These are phyloP conservation scores for Lathyrus aphaca DNA, from an alignment of 306 rosid species.

Conservation along the genomic window DNA sequence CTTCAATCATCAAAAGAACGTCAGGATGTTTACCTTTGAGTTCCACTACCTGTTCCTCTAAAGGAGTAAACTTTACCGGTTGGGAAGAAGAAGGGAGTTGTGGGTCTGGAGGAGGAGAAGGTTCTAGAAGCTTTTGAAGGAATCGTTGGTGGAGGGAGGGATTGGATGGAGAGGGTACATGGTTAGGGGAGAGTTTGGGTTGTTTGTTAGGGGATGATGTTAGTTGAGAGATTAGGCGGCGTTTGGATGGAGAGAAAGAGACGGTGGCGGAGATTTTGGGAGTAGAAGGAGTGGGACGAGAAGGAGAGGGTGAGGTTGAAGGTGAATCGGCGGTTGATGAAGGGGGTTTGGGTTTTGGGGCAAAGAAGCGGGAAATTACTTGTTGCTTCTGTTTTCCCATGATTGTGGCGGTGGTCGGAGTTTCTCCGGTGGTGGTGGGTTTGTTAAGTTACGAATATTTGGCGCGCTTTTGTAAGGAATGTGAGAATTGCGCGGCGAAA, in stretches of 20 bases:
- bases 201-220: slow-evolving; percentile 46
- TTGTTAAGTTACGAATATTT: slow-evolving; percentile 22
- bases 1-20: slow-evolving; percentile 88
- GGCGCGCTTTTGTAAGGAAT: slow-evolving; percentile 48
- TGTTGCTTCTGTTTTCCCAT: slow-evolving; percentile 94
- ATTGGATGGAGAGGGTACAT: slow-evolving; percentile 40
- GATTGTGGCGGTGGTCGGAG: slow-evolving; percentile 26
- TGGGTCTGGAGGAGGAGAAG: slow-evolving; percentile 46
- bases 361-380: slow-evolving; percentile 86
- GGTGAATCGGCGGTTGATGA: slow-evolving; percentile 40
- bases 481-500: not conserved
- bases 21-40: slow-evolving; percentile 74
- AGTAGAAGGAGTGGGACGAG: slow-evolving; percentile 50
- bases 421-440: slow-evolving; percentile 1
- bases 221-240: slow-evolving; percentile 60
- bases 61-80: slow-evolving; percentile 61
- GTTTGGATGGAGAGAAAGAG: slow-evolving; percentile 81
- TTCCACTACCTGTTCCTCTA: slow-evolving; percentile 75
- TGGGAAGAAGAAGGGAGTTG: slow-evolving; percentile 38
- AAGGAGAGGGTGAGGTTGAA: slow-evolving; percentile 10
- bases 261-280: slow-evolving; percentile 83
- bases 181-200: slow-evolving; percentile 65
- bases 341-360: slow-evolving; percentile 62
- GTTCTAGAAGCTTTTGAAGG: slow-evolving; percentile 78
- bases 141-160: slow-evolving; percentile 74